A percentile compares a stretch with the other conserved stretches of the same genome.
phyloP scores from a whole-genome alignment of 345 rosid species.

The Excoecaria agallocha region DNA sequence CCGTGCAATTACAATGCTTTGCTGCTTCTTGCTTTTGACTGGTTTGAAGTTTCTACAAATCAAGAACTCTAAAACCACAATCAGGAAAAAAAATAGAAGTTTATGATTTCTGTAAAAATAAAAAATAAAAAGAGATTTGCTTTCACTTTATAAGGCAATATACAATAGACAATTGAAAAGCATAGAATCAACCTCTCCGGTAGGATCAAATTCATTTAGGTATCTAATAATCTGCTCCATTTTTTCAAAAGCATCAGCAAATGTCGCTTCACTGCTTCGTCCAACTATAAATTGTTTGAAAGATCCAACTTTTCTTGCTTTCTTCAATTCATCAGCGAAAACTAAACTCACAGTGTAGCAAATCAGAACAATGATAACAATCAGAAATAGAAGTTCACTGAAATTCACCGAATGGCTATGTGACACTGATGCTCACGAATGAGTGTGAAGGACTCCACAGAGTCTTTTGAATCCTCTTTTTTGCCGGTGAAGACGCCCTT shows the following conservation, averaged over 20 bases:
- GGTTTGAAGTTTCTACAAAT: slow-evolving; percentile 73
- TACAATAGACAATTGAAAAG: not conserved
- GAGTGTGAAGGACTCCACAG: slow-evolving; percentile 65
- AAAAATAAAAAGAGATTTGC: not conserved
- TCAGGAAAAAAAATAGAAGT: slow-evolving; percentile 22
- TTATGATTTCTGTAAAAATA: not conserved
- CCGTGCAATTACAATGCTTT: slow-evolving; percentile 67
- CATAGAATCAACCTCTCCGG: slow-evolving; percentile 70
- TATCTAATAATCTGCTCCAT: slow-evolving; percentile 74
- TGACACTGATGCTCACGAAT: slow-evolving; percentile 48
- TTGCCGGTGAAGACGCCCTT: slow-evolving; percentile 82
- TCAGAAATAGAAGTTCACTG: not conserved
- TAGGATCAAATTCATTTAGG: slow-evolving; percentile 63
- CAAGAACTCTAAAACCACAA: slow-evolving; percentile 47
- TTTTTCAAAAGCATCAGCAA: slow-evolving; percentile 73
- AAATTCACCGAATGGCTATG: not conserved
- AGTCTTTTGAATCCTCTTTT: slow-evolving; percentile 40
- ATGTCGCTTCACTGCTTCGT: slow-evolving; percentile 82
- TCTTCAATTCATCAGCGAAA: slow-evolving; percentile 77
- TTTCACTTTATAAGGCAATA: not conserved
- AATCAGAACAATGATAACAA: not conserved
- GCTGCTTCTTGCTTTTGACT: slow-evolving; percentile 86
- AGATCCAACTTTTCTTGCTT: slow-evolving; percentile 61
- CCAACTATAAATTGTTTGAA: slow-evolving; percentile 79
- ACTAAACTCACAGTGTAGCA: slow-evolving; percentile 27